These are phyloP conservation scores for Amanita exitialis DNA, from an alignment of 768 basidiomycete genomes.

Conservation along the genomic window DNA sequence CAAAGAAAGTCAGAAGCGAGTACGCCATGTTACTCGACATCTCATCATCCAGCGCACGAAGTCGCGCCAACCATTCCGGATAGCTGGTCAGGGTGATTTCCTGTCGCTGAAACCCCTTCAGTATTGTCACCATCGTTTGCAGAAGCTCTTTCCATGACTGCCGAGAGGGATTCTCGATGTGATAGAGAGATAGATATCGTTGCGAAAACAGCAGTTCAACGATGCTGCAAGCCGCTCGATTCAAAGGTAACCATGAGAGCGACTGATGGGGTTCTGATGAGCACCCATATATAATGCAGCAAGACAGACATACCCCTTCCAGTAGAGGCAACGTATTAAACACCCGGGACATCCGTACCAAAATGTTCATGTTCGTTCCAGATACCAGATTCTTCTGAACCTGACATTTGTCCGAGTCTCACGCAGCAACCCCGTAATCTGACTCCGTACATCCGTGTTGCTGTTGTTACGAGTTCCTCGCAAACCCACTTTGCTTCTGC, in stretches of 20 bases:
- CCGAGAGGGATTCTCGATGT: constrained; percentile 26
- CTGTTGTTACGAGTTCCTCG: constrained; percentile 19
- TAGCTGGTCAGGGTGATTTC: constrained; percentile 17
- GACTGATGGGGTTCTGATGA: constrained; percentile 12
- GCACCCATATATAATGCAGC: neutral
- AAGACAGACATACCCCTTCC: constrained; percentile 17
- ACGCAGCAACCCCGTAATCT: constrained; percentile 17
- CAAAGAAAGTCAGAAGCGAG: constrained; percentile 21
- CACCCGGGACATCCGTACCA: constrained; percentile 20
- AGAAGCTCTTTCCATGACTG: constrained; percentile 24
- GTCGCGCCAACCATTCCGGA: constrained; percentile 18
- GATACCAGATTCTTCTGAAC: constrained; percentile 23
- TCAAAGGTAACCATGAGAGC: constrained; percentile 26
- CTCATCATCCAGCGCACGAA: constrained; percentile 18
- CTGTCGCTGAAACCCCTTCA: constrained; percentile 9
- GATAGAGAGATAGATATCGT: constrained; percentile 20
- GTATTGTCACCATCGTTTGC: constrained; percentile 15
- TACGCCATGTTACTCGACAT: constrained; percentile 16
- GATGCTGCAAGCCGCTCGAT: constrained; percentile 19
- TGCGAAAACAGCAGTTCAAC: constrained; percentile 22
- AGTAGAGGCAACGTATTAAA: constrained; percentile 19
- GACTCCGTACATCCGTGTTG: constrained; percentile 18
- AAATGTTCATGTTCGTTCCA: constrained; percentile 29
- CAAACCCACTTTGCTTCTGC: constrained; percentile 30
- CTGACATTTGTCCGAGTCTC: constrained; percentile 27